Conservation (phyloP, 768 basidiomycete species). For the Pluteus cervinus region DNA sequence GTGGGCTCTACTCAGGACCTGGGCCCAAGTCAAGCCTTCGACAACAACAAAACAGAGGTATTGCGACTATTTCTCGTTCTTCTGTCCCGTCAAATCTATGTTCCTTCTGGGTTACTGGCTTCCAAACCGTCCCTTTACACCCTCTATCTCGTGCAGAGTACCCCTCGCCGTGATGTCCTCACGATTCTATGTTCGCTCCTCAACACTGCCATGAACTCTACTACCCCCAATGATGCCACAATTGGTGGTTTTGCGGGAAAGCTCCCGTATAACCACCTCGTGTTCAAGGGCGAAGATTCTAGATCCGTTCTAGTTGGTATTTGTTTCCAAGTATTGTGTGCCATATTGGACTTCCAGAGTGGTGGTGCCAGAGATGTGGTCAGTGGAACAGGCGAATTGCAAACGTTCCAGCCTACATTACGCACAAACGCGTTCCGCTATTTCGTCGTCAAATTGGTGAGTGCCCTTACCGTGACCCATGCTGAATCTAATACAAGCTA, state of each 20-base stretch:
- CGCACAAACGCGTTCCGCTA: conserved; percentile 88
- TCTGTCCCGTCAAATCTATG: conserved; percentile 87
- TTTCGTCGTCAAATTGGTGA: conserved; percentile 83
- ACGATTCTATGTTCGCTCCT: conserved; percentile 90
- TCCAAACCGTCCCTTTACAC: conserved; percentile 73
- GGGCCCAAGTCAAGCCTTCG: conserved; percentile 55
- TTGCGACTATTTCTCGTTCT: conserved; percentile 83
- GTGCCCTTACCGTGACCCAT: conserved; percentile 17
- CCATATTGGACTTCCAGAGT: conserved; percentile 76
- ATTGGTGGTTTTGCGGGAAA: conserved; percentile 71
- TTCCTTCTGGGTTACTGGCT: conserved; percentile 62
- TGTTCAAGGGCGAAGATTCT: conserved; percentile 85
- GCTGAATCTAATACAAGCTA: conserved; percentile 22
- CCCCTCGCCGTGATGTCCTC: conserved; percentile 76
- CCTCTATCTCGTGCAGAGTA: conserved; percentile 70
- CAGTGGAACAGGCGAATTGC: conserved; percentile 35
- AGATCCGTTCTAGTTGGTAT: conserved; percentile 65
- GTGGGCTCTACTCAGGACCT: conserved; percentile 82
- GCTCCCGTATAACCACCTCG: conserved; percentile 84
- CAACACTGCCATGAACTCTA: conserved; percentile 81
- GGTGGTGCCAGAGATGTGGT: conserved; percentile 57
- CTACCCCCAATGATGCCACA: conserved; percentile 40
- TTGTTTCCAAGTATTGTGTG: conserved; percentile 73
- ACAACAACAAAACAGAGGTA: conserved; percentile 84
- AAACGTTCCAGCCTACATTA: conserved; percentile 43